Conservation (phyloP, 495 filamentous ascomycete genomes). For the Halenospora varia region DNA sequence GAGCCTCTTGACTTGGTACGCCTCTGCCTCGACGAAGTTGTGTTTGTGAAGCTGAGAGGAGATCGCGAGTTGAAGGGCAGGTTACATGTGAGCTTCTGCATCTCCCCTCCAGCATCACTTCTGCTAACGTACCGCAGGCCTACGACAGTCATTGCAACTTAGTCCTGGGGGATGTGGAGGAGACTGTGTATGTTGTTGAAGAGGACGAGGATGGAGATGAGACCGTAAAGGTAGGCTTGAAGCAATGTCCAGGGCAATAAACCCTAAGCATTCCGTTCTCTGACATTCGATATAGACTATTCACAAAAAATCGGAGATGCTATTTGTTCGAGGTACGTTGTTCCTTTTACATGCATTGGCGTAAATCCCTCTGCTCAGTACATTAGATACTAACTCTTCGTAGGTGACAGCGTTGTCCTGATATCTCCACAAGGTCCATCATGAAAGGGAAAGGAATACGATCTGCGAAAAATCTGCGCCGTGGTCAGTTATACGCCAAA, state of each 20-base stretch:
- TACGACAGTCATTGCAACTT: constrained; percentile 99
- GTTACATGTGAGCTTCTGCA: constrained; percentile 68
- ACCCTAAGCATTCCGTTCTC: neutral
- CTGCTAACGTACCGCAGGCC: constrained; percentile 52
- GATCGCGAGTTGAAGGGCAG: constrained; percentile 94
- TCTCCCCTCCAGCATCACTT: neutral
- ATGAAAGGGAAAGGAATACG: constrained; percentile 9
- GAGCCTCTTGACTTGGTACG: constrained; percentile 95
- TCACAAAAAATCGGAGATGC: constrained; percentile 96
- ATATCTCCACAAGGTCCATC: constrained; percentile 62
- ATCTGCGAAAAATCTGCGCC: neutral
- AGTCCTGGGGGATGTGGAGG: constrained; percentile 94
- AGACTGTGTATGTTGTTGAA: constrained; percentile 92
- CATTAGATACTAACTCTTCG: constrained; percentile 34
- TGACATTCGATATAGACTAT: constrained; percentile 58
- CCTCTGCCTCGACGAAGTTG: constrained; percentile 87
- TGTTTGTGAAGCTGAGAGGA: constrained; percentile 94
- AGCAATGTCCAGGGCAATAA: neutral
- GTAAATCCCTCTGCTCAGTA: too few species aligned
- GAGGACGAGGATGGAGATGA: constrained; percentile 74
- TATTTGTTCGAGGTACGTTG: constrained; percentile 90
- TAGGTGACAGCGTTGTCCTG: constrained; percentile 93
- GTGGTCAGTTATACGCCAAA: too few species aligned
- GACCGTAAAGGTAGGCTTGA: constrained; percentile 20
- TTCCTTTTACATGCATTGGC: neutral